Evolutionary conservation across 345 rosid genomes (phyloP), one percentile per base, ranked within the genome.

Genomic region (Odontarrhena argentea): DNA sequence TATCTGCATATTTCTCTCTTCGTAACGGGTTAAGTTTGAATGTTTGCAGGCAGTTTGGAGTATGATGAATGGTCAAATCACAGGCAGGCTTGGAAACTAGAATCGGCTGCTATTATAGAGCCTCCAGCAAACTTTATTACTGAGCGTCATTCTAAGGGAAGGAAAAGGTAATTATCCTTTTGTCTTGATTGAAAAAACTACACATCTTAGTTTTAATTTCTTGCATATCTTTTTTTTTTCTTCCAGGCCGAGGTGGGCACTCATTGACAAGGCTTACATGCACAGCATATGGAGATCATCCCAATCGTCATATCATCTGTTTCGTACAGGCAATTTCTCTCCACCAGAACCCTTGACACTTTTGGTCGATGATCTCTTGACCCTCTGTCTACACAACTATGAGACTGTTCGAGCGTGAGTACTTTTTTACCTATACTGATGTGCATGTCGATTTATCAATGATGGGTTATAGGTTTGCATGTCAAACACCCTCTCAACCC

Each of bases 31-130:
- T 41, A 7, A 6, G 42, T 44, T 26, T 58, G 25, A 49, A 59
- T 57, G 38, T 58, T 63, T 56, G 46, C 82, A 94, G 99, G 97
- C 65, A 86, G 92, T 76, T 68, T 88, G 87, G 97, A 94, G 82
- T 94, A 78, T 77, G 97, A 88, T 45, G 99, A 91, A 78, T 91
- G 97, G 97, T 82, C 87, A 65, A 86, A 91, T 84, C 99, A 94
- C 80, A 82, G 96, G 80, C 99, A 91, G 83, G 94, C 92, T 66
- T 90, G 96, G 99, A 94, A 90, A 85, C 80, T 91, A 81, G 97
- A 94, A 78, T 91, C 97, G 71, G 89, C 99, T 74, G 96, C 97
- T 54, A 86, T 91, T 71, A 71, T 87, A 43, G 99, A 94, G 81
- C 99, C 99, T 81, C 86, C 99, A 44, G 77, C 84, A 69, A 94